Conservation (phyloP, 768 basidiomycete species). For the Termitomyces bulborhizus region DNA sequence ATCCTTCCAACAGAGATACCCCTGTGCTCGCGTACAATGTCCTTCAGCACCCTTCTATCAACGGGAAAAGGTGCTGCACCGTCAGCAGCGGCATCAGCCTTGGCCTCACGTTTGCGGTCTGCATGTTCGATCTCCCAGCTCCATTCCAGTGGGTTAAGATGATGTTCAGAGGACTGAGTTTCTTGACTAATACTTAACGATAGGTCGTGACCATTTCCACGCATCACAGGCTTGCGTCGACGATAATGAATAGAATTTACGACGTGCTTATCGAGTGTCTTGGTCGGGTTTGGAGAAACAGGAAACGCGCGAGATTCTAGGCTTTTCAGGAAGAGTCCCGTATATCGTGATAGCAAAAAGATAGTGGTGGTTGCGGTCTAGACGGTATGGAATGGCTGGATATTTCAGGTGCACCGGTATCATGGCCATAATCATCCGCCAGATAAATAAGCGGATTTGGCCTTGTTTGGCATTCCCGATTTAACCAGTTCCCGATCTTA, state of each 20-base stretch:
- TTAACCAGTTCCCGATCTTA: no score
- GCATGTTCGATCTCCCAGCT: conserved; percentile 66
- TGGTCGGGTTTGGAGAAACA: not conserved
- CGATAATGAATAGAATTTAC: conserved; percentile 2
- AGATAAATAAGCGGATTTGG: conserved; percentile 13
- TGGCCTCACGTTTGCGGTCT: conserved; percentile 61
- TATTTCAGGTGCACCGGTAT: conserved; percentile 7
- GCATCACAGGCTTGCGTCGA: conserved; percentile 25
- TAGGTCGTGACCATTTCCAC: conserved; percentile 21
- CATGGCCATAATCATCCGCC: conserved; percentile 9
- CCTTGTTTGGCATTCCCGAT: not conserved
- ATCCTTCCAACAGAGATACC: conserved; percentile 62
- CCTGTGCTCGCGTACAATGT: conserved; percentile 71
- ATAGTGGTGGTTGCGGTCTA: conserved; percentile 7
- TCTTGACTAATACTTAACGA: conserved; percentile 12
- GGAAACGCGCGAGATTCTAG: not conserved
- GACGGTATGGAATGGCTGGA: conserved; percentile 3
- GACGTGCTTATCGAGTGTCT: conserved; percentile 6
- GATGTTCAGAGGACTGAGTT: conserved; percentile 3
- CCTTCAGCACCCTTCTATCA: conserved; percentile 68
- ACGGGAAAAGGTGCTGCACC: conserved; percentile 65
- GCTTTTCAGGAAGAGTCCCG: not conserved
- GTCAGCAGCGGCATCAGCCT: conserved; percentile 57
- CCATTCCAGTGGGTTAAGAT: conserved; percentile 43
- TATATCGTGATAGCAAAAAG: not conserved